phyloP scores from a whole-genome alignment of 768 basidiomycete genomes.

The Cyclocybe cylindracea region DNA sequence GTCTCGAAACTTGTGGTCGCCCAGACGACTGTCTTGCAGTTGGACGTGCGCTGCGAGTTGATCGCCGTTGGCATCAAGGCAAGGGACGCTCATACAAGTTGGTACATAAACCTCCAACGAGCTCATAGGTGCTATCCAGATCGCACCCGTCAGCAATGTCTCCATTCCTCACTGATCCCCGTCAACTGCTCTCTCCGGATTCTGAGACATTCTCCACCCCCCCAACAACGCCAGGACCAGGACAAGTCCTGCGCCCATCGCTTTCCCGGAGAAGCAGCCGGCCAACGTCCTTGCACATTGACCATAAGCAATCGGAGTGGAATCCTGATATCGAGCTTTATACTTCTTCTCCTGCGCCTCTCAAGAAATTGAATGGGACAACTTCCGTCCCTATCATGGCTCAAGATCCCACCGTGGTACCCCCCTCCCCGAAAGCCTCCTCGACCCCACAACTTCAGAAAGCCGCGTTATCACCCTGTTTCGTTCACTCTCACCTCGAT shows the following conservation, averaged over 20 bases:
- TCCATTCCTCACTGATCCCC: conserved; percentile 16
- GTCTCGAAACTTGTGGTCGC: too few relatives aligned
- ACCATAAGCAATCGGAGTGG: conserved; percentile 37
- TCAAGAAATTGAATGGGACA: conserved; percentile 14
- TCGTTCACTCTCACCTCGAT: conserved; percentile 91
- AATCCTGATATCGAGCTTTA: conserved; percentile 45
- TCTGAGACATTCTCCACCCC: conserved; percentile 44
- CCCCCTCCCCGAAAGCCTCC: conserved; percentile 12
- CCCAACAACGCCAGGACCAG: conserved; percentile 35
- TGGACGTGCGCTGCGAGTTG: too few relatives aligned
- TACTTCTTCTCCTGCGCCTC: conserved; percentile 29
- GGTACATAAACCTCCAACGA: not conserved
- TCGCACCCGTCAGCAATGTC: conserved; percentile 10
- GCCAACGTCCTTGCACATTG: conserved; percentile 47
- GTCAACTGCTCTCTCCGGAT: conserved; percentile 30
- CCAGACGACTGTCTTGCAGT: too few relatives aligned
- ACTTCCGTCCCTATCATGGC: conserved; percentile 7
- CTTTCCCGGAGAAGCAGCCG: conserved; percentile 43
- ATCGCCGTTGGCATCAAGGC: too few relatives aligned
- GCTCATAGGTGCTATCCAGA: not conserved
- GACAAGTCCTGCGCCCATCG: conserved; percentile 32
- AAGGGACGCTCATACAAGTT: too few relatives aligned
- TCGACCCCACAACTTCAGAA: conserved; percentile 24
- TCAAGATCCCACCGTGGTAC: conserved; percentile 19
- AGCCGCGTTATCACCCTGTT: conserved; percentile 75